Evolutionary conservation across 176 grass and related monocot species (phyloP), one percentile per base, ranked within the genome.

Genomic region (Hordeum marinum): DNA sequence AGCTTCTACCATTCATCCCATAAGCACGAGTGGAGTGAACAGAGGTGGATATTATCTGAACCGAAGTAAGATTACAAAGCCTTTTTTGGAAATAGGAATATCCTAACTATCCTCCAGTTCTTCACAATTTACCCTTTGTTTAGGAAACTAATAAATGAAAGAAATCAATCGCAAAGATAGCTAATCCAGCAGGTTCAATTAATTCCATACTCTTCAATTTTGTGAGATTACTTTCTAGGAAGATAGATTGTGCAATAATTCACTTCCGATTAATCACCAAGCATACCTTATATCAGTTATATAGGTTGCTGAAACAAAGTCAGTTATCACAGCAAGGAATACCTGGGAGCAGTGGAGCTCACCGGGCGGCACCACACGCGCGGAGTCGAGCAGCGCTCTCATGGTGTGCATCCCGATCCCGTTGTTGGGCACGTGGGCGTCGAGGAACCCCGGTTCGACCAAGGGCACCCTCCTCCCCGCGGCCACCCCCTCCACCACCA

Each of bases 291-390:
- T 57, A 57, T 57, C 70, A 73, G n/a, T 26, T 27, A 24, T 57
- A 52, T 18, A 63, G 17, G 14, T 67, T 35, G 32, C 31, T 67
- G 10, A 67, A 34, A 34, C 10, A 21, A n/a, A 68, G 8, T 13
- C 35, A 72, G 24, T 34, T 54, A 90, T 48, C 27, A 72, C 79
- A 46, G 61, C n/a, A 84, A 70, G 72, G 60, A 80, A 62, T 54
- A 99, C 97, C 88, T 96, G 88, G 55, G 92, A 69, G 81, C 97
- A 99, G 37, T 91, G 89, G 24, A 99, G 90, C 64, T 94, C 68
- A 80, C 90, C 82, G 75, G 68, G 86, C 20, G 87, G 70, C 63
- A 96, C 94, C 37, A 99, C 69, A 62, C 82, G 83, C 31, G 90
- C 88, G 20, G 97, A 96, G 20, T 74, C 82, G 43, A 99, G 88